A percentile compares a stretch with the other conserved stretches of the same genome.
Evolutionary conservation across 2,329 filamentous ascomycete species (phyloP).

Genomic region (Curvularia hawaiiensis): DNA sequence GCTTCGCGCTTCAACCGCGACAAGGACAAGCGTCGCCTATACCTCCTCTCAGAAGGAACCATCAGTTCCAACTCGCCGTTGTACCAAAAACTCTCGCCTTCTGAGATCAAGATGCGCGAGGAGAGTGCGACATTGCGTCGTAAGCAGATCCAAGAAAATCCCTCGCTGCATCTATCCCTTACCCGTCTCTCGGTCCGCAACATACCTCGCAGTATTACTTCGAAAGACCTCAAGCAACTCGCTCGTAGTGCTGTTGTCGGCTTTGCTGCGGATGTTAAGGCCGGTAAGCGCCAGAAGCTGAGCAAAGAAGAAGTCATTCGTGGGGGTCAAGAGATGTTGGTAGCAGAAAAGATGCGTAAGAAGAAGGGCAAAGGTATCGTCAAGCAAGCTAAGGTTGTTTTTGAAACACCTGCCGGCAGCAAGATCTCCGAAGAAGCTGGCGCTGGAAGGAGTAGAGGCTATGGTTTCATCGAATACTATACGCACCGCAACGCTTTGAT

Average conservation of each 20-base stretch:
- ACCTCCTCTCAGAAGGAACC: conserved; percentile 83
- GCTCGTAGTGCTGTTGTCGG: conserved; percentile 92
- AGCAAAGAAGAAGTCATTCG: conserved; percentile 88
- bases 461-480: conserved; percentile 96
- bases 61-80: conserved; percentile 78
- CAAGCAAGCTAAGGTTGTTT: conserved; percentile 92
- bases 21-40: conserved; percentile 88
- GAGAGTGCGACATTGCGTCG: conserved; percentile 86
- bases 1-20: conserved; percentile 69
- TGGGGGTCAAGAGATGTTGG: conserved; percentile 78
- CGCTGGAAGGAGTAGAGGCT: conserved; percentile 84
- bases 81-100: conserved; percentile 74
- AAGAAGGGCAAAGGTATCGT: conserved; percentile 85
- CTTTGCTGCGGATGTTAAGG: conserved; percentile 88
- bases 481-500: conserved; percentile 94
- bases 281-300: conserved; percentile 73
- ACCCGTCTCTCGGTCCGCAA: conserved; percentile 92
- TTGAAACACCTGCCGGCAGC: conserved; percentile 82
- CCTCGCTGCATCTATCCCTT: conserved; percentile 83
- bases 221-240: conserved; percentile 88
- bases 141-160: conserved; percentile 88
- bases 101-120: conserved; percentile 87
- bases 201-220: conserved; percentile 79
- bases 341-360: conserved; percentile 80
- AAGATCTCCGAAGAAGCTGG: conserved; percentile 80